Base-by-base conservation (phyloP, 352 stramenopile genomes). In the Pythium apleroticum region DNA sequence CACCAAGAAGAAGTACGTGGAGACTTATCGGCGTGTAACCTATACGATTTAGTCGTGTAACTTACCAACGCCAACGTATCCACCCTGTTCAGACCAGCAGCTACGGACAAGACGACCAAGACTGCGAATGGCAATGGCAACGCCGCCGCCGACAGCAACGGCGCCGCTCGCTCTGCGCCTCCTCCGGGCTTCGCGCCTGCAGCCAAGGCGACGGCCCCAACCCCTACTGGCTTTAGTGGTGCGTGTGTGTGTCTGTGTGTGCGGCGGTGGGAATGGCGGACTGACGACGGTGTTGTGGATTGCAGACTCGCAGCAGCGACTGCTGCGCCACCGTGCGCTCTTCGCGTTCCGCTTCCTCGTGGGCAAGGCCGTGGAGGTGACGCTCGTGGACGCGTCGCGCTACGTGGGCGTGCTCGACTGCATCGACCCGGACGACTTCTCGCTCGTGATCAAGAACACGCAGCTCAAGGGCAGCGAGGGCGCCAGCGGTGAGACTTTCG, bases 261-360 rank as follows among this genome's bases (percentile, higher is more conserved):
- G 8, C 25, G 33, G 30, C 30, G 39, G 15, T 41, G 10, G 39
- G 35, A 9, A 55, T 52, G 8, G 48, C 43, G 8, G 56, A 63
- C 41, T 63, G 58, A 69, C 43, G 45, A 55, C 39, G 30, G 15
- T 46, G 1, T 19, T 50, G 43, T 41, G 35, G 46, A 6, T 22
- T 41, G 17, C 30, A 91, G 82, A 87, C 17, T 72, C 72, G 24
- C 77, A 93, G 39, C 71, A 90, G 65, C 75, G 86, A 24, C 65
- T 91, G 27, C 64, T 95, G 25, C 84, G 86, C 53, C 86, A 95
- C 68, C 86, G 86, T 46, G 74, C 82, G 25, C 69, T 95, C 35
- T 95, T 92, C 64, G 84, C 81, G 19, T 95, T 92, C 74, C 82
- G 84, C 35, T 93, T 87, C 65, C 72, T 92, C 35, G 84, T 95